A percentile compares a stretch with the other conserved stretches of the same genome.
These are phyloP conservation scores for Mixia osmundae DNA, from an alignment of 1,284 basidiomycete species.

Conservation along the genomic window DNA sequence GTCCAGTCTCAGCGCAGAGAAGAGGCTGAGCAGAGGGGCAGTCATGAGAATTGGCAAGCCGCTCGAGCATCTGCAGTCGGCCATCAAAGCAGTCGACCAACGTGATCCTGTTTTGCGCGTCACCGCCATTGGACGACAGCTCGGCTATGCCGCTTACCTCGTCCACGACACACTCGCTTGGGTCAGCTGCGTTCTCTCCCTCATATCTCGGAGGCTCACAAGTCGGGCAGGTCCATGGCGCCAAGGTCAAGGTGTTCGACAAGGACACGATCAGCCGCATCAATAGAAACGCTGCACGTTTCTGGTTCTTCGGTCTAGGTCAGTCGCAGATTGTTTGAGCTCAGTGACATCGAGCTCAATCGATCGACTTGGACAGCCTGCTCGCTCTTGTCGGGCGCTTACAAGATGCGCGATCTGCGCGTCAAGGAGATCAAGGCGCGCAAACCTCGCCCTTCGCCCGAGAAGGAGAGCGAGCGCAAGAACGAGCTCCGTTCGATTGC, in stretches of 20 bases:
- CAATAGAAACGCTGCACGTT: conserved; percentile 49
- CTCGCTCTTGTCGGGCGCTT: conserved; percentile 14
- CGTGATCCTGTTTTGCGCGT: conserved; percentile 40
- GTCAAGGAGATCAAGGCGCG: conserved; percentile 4
- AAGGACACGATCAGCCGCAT: conserved; percentile 29
- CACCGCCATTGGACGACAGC: conserved; percentile 57
- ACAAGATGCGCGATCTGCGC: conserved; percentile 13
- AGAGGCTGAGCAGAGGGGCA: conserved; percentile 20
- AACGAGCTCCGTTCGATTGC: conserved; percentile 29
- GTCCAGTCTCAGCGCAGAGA: background rate
- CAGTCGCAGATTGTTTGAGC: conserved; percentile 10
- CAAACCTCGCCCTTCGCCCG: conserved; percentile 13
- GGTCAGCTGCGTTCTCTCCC: conserved; percentile 30
- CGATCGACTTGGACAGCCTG: conserved; percentile 4
- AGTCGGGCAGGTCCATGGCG: conserved; percentile 35
- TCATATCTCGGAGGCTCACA: conserved; percentile 17
- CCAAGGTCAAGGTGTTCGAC: conserved; percentile 15
- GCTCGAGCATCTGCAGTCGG: conserved; percentile 79
- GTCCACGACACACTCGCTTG: conserved; percentile 57
- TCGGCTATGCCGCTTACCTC: conserved; percentile 79
- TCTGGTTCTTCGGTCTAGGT: conserved; percentile 70
- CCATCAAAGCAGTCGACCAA: conserved; percentile 39
- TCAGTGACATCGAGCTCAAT: background rate
- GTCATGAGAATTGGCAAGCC: conserved; percentile 87
- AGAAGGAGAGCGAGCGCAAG: conserved; percentile 39